Conservation (phyloP, 2,329 filamentous ascomycete genomes). For the Westerdykella sp. region DNA sequence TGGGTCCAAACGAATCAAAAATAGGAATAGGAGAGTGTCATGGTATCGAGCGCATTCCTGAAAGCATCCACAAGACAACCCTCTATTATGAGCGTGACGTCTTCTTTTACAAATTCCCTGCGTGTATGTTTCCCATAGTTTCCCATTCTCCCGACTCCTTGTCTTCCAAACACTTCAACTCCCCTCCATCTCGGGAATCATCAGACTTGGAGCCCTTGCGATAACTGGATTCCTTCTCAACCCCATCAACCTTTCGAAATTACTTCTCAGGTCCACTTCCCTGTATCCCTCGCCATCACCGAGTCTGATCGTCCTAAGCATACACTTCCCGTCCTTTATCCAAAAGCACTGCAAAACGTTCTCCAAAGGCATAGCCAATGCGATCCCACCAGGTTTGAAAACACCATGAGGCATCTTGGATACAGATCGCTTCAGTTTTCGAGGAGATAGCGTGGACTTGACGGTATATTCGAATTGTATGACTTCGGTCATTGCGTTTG, state of each 20-base stretch:
- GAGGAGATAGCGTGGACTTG: constrained; percentile 20
- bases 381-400: constrained; percentile 30
- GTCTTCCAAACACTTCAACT: background rate
- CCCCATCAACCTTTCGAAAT: constrained; percentile 29
- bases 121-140: too few relatives aligned
- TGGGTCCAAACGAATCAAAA: too few relatives aligned
- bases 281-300: constrained; percentile 20
- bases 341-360: constrained; percentile 20
- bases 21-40: too few relatives aligned
- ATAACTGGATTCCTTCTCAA: constrained; percentile 16
- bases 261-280: constrained; percentile 29
- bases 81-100: too few relatives aligned
- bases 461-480: constrained; percentile 30
- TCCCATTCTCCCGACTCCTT: too few relatives aligned
- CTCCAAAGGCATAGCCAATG: constrained; percentile 23
- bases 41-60: too few relatives aligned
- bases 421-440: constrained; percentile 27
- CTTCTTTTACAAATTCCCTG: too few relatives aligned
- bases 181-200: constrained; percentile 18
- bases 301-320: constrained; percentile 26
- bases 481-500: constrained; percentile 34
- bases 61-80: too few relatives aligned
- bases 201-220: constrained; percentile 14
- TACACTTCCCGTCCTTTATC: constrained; percentile 25
- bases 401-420: constrained; percentile 27